phyloP scores from a whole-genome alignment of 306 rosid species.

The Trifolium pratense region DNA sequence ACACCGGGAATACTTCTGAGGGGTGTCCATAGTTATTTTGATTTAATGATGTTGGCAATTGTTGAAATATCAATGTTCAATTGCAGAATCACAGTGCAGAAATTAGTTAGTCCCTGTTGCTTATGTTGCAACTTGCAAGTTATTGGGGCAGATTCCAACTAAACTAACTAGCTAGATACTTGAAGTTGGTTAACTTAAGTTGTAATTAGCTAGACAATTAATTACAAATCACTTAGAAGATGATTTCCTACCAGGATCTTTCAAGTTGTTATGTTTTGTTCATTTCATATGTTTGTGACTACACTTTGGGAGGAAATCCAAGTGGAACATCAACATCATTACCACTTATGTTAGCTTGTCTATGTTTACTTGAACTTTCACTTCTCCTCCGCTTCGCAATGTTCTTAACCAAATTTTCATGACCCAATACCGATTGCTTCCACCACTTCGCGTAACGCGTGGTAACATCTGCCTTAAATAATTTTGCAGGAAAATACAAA shows the following conservation, averaged over 20 bases:
- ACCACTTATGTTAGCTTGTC: neutral
- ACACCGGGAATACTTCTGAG: no score
- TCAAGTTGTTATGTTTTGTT: no score
- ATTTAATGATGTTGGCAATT: no score
- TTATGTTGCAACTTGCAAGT: no score
- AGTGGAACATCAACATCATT: slow-evolving; percentile 22
- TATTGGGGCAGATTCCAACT: neutral
- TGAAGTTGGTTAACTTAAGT: no score
- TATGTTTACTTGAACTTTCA: neutral
- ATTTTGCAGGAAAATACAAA: slow-evolving; percentile 47
- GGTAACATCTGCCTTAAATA: slow-evolving; percentile 48
- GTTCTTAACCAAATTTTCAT: slow-evolving; percentile 11
- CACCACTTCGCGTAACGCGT: slow-evolving; percentile 40
- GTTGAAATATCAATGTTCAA: no score
- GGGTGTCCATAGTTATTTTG: no score
- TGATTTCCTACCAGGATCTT: neutral
- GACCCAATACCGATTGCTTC: slow-evolving; percentile 7
- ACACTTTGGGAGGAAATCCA: no score
- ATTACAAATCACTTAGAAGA: neutral
- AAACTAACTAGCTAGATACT: neutral
- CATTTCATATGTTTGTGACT: no score
- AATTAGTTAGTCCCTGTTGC: no score
- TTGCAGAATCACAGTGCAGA: no score
- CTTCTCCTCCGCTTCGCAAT: slow-evolving; percentile 23
- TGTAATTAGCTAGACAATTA: no score